Percentiles rank a stretch among this genome's conserved stretches.
These are phyloP conservation scores for Xylaria castorea DNA, from an alignment of 495 filamentous ascomycete genomes.

Conservation along the genomic window DNA sequence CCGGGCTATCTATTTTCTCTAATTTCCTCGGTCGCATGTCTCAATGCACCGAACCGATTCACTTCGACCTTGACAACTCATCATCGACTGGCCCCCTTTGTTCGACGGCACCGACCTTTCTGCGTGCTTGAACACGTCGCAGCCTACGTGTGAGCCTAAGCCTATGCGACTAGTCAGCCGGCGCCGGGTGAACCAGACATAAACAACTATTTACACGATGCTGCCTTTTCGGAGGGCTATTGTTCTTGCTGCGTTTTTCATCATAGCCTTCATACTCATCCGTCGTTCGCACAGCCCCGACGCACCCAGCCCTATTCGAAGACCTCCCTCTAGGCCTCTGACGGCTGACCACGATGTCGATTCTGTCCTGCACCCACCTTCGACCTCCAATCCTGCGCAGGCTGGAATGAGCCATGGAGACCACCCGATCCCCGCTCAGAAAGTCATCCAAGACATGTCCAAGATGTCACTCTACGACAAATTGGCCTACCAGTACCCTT, in stretches of 20 bases:
- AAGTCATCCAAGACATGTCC: conserved; percentile 58
- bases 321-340: conserved; percentile 46
- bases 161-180: neutral
- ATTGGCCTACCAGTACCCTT: conserved; percentile 91
- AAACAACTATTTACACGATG: conserved; percentile 40
- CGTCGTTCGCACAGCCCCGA: conserved; percentile 61
- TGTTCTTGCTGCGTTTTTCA: conserved; percentile 68
- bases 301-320: conserved; percentile 37
- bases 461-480: conserved; percentile 78
- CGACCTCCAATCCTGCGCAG: conserved; percentile 33
- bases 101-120: conserved; percentile 12
- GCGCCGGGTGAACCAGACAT: neutral
- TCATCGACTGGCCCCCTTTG: conserved; percentile 6
- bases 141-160: neutral
- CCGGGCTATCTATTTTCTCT: neutral
- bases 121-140: neutral
- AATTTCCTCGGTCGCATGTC: neutral
- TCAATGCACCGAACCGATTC: conserved; percentile 19
- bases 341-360: conserved; percentile 32
- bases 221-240: conserved; percentile 77
- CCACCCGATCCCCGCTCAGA: conserved; percentile 46
- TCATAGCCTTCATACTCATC: conserved; percentile 75
- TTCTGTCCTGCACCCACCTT: conserved; percentile 37
- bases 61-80: conserved; percentile 3
- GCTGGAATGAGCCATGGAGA: conserved; percentile 27